Evolutionary conservation across 75 land plant genomes (phyloP).

Genomic region (Cunninghamia lanceolata): DNA sequence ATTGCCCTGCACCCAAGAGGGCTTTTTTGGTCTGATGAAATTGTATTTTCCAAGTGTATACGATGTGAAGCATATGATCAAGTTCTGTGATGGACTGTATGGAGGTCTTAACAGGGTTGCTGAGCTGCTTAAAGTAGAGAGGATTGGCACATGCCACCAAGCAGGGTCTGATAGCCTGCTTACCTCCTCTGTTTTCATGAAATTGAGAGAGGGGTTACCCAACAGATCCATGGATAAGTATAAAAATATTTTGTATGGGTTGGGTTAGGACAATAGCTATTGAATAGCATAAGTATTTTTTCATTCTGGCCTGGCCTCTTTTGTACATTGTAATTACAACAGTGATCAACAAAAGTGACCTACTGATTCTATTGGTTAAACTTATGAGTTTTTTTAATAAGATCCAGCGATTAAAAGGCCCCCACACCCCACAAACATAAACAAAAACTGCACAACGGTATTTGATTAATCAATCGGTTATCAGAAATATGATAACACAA

Average conservation of each 20-base stretch:
- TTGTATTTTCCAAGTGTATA: constrained; percentile 54
- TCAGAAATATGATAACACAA: too few species aligned
- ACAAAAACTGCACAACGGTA: too few species aligned
- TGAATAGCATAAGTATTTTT: background rate
- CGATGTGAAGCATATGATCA: constrained; percentile 61
- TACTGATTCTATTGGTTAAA: background rate
- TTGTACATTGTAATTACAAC: background rate
- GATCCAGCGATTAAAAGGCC: too few species aligned
- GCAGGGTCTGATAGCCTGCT: constrained; percentile 67
- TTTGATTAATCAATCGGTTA: too few species aligned
- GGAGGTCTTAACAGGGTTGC: constrained; percentile 62
- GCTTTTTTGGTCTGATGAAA: constrained; percentile 30
- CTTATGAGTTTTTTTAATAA: too few species aligned
- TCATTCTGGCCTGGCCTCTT: background rate
- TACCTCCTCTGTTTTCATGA: constrained; percentile 51
- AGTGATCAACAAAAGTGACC: background rate
- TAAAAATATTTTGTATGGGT: background rate
- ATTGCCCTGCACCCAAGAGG: constrained; percentile 33
- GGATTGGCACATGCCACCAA: constrained; percentile 56
- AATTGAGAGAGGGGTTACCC: constrained; percentile 14
- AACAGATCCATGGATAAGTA: background rate
- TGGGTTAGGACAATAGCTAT: background rate
- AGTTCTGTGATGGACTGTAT: constrained; percentile 33
- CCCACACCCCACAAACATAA: too few species aligned
- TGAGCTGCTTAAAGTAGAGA: constrained; percentile 36